Evolutionary conservation across 345 rosid genomes (phyloP).

Genomic region (Firmiana major): DNA sequence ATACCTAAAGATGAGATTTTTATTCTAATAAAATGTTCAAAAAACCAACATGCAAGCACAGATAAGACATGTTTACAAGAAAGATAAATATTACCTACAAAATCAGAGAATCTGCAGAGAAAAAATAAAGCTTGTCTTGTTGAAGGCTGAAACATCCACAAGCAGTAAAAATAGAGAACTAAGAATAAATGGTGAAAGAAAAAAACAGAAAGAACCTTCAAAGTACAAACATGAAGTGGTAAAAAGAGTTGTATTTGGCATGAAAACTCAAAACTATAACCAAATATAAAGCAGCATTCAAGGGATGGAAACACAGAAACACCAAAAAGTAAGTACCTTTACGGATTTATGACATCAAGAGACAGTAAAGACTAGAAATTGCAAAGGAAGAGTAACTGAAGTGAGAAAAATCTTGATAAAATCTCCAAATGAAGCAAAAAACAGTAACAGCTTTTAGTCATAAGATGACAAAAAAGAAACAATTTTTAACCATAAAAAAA

Average conservation of each 20-base stretch:
- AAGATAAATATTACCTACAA: background rate
- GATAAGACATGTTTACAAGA: background rate
- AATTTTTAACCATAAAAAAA: background rate
- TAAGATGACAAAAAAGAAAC: background rate
- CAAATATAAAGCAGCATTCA: background rate
- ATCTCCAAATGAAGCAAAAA: background rate
- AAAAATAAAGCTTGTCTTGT: background rate
- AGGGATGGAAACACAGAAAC: background rate
- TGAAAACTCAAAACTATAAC: background rate
- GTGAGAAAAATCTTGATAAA: background rate
- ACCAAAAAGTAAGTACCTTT: background rate
- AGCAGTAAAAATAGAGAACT: background rate
- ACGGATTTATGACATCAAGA: background rate
- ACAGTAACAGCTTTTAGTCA: background rate
- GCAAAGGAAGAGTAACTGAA: background rate
- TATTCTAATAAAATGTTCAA: background rate
- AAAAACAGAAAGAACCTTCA: background rate
- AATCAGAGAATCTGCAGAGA: background rate
- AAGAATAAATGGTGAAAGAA: background rate
- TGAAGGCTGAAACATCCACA: background rate
- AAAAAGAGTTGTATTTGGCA: background rate
- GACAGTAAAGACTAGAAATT: background rate
- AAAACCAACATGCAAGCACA: slow-evolving; percentile 1
- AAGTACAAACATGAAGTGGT: background rate
- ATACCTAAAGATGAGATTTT: background rate